Evolutionary conservation across 257 asterid species (phyloP).

Genomic region (Craterostigma plantagineum): DNA sequence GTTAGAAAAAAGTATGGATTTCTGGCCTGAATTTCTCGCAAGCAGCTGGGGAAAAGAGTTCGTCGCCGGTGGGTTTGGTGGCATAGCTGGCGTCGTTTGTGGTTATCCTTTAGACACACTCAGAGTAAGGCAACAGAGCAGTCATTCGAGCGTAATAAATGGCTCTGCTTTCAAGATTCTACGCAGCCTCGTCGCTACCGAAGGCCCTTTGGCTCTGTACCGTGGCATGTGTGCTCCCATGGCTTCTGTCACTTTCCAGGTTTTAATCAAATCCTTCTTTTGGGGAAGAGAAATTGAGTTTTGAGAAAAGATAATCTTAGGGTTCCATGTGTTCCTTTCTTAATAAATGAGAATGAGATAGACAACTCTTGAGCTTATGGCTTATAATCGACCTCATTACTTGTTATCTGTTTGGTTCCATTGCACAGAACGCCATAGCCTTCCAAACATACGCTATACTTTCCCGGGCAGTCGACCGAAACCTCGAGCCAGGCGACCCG

Average conservation of each 20-base stretch:
- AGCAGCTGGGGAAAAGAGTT: constrained; percentile 80
- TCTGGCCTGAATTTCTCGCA: constrained; percentile 80
- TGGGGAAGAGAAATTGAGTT: neutral
- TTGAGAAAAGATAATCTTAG: neutral
- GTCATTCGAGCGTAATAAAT: constrained; percentile 5
- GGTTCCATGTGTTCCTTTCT: too few species aligned
- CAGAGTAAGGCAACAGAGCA: constrained; percentile 60
- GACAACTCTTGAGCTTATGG: too few species aligned
- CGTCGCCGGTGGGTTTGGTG: constrained; percentile 88
- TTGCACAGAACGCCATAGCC: constrained; percentile 88
- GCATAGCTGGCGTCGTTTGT: constrained; percentile 58
- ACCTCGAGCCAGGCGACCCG: constrained; percentile 17
- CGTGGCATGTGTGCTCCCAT: constrained; percentile 90
- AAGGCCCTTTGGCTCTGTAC: constrained; percentile 55
- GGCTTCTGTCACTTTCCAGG: constrained; percentile 85
- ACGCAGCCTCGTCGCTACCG: constrained; percentile 36
- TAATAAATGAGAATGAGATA: too few species aligned
- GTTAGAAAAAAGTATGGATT: constrained; percentile 70
- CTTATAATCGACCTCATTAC: too few species aligned
- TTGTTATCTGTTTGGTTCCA: constrained; percentile 10
- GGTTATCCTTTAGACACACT: constrained; percentile 85
- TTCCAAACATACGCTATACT: constrained; percentile 68
- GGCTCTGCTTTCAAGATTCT: constrained; percentile 52
- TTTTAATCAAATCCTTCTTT: constrained; percentile 5
- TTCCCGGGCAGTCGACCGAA: constrained; percentile 32